Conservation (phyloP, 768 basidiomycete genomes). For the Pisolithus sp. region DNA sequence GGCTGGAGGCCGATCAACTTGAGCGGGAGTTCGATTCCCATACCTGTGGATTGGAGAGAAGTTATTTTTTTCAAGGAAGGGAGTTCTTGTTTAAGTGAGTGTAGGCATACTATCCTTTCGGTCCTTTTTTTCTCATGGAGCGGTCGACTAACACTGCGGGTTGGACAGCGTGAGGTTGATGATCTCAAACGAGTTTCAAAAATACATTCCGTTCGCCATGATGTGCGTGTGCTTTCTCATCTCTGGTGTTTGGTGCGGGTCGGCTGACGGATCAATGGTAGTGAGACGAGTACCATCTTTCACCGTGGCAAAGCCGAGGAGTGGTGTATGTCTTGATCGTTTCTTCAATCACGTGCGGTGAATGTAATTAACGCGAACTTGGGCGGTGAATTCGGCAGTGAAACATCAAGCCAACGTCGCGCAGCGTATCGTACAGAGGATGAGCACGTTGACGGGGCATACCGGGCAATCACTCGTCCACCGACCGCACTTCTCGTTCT, state of each 20-base stretch:
- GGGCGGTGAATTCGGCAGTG: slow-evolving; percentile 32
- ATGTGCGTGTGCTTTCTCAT: slow-evolving; percentile 34
- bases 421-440: slow-evolving; percentile 51
- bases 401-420: slow-evolving; percentile 55
- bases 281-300: slow-evolving; percentile 40
- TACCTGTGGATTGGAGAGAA: slow-evolving; percentile 59
- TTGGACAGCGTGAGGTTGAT: slow-evolving; percentile 57
- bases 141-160: slow-evolving; percentile 2
- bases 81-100: slow-evolving; percentile 76
- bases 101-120: slow-evolving; percentile 20
- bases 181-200: slow-evolving; percentile 63
- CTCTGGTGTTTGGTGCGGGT: not conserved
- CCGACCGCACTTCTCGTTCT: slow-evolving; percentile 64
- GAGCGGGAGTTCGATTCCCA: slow-evolving; percentile 59
- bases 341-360: slow-evolving; percentile 4
- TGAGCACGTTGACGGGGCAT: slow-evolving; percentile 54
- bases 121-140: not conserved
- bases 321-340: slow-evolving; percentile 49
- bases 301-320: slow-evolving; percentile 55
- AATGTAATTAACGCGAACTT: not conserved
- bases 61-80: slow-evolving; percentile 62
- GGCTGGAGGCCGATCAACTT: slow-evolving; percentile 63
- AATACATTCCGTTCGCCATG: slow-evolving; percentile 53
- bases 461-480: slow-evolving; percentile 41
- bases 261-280: slow-evolving; percentile 14